Conservation (phyloP, 208 protist species). For the Histomonas meleagridis region DNA sequence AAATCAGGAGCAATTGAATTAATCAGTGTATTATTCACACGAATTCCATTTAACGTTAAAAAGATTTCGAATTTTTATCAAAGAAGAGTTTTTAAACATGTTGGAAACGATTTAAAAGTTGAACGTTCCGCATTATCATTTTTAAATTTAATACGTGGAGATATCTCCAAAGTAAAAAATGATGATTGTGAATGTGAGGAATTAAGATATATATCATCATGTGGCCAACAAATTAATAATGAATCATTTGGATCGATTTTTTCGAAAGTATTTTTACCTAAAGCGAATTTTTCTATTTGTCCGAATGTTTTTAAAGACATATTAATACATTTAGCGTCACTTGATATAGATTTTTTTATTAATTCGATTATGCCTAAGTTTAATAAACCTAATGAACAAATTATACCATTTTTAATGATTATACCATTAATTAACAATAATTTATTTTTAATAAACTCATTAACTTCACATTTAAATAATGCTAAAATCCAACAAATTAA, state of each 20-base stretch:
- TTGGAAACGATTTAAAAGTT: background rate
- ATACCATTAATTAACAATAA: background rate
- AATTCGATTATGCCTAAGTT: background rate
- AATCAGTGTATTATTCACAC: background rate
- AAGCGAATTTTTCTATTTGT: background rate
- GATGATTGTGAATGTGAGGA: background rate
- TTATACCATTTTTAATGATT: background rate
- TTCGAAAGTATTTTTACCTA: background rate
- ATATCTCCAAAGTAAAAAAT: background rate
- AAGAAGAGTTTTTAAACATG: conserved; percentile 31
- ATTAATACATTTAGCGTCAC: background rate
- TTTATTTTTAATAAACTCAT: background rate
- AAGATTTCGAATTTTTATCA: background rate
- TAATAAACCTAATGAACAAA: background rate
- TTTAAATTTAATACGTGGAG: background rate
- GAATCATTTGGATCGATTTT: background rate
- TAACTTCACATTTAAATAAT: background rate
- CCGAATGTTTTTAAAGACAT: background rate
- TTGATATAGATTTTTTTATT: background rate
- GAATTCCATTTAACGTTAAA: background rate
- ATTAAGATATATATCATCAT: too few relatives aligned
- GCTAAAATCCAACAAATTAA: background rate
- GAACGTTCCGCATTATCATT: conserved; percentile 3
- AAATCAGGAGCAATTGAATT: conserved; percentile 23
- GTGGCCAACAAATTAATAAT: too few relatives aligned